Conservation (phyloP, 331 rosid genomes). For the Pyracantha coccinea region DNA sequence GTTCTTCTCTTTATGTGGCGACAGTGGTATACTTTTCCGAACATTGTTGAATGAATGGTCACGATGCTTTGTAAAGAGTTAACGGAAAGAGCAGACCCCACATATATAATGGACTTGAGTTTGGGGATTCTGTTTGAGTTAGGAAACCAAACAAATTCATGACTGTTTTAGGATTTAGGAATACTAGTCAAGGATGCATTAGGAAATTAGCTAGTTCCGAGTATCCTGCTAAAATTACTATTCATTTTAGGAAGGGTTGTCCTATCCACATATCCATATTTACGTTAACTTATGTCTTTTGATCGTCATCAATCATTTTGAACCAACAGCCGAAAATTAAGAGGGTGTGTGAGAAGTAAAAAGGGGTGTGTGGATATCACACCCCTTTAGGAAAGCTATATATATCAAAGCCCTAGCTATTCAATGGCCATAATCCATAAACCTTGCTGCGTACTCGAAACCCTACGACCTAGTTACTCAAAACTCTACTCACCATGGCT, state of each 20-base stretch:
- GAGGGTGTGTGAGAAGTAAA: no score
- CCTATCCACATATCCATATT: no score
- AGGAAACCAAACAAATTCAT: not conserved
- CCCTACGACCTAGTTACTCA: not conserved
- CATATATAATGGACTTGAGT: not conserved
- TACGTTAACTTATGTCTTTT: no score
- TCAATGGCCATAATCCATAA: not conserved
- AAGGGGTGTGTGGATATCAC: no score
- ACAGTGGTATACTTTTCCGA: not conserved
- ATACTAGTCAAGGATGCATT: not conserved
- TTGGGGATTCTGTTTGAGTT: not conserved
- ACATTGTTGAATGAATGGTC: not conserved
- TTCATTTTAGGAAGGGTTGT: no score
- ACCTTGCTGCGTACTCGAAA: no score
- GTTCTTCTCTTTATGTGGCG: not conserved
- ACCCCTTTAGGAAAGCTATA: not conserved
- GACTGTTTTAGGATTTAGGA: not conserved
- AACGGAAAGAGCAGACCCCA: not conserved
- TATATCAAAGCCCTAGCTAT: not conserved
- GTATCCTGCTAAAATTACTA: not conserved
- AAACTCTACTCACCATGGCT: slow-evolving; percentile 38
- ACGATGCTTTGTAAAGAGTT: not conserved
- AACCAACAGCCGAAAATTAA: no score
- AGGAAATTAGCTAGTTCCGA: not conserved
- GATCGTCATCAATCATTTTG: no score